These are phyloP conservation scores for Fusarium xylarioides DNA, from an alignment of 2,329 filamentous ascomycete species.

Conservation along the genomic window DNA sequence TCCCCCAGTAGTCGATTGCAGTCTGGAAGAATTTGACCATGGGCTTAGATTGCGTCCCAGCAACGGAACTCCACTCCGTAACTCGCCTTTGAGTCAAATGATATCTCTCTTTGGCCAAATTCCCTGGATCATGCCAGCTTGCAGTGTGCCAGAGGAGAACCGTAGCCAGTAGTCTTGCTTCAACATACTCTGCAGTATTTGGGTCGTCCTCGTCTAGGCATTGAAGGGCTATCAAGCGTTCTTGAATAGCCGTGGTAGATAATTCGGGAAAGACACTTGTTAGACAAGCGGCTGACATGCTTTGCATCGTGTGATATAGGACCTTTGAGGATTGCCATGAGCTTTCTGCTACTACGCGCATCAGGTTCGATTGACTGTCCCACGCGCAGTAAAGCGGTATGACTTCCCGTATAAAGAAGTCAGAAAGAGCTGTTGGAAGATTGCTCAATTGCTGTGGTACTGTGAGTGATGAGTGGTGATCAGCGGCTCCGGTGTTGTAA, in stretches of 20 bases:
- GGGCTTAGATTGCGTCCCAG: not conserved
- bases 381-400: not conserved
- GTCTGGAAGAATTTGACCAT: not conserved
- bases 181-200: not conserved
- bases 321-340: not conserved
- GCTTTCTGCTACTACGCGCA: not conserved
- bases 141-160: not conserved
- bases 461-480: no score
- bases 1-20: not conserved
- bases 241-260: not conserved
- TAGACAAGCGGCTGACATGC: not conserved
- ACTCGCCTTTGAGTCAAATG: not conserved
- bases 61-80: not conserved
- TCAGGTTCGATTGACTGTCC: not conserved
- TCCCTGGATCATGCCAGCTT: not conserved
- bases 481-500: fast-evolving
- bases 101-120: not conserved
- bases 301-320: not conserved
- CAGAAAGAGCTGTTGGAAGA: not conserved
- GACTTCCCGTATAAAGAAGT: not conserved
- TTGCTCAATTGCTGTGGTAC: not conserved
- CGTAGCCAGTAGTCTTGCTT: not conserved
- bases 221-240: not conserved
- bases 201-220: not conserved
- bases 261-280: not conserved